Evolutionary conservation across 2,329 filamentous ascomycete species (phyloP), one percentile per base, ranked within the genome.

Genomic region (Trichoderma lentiforme): DNA sequence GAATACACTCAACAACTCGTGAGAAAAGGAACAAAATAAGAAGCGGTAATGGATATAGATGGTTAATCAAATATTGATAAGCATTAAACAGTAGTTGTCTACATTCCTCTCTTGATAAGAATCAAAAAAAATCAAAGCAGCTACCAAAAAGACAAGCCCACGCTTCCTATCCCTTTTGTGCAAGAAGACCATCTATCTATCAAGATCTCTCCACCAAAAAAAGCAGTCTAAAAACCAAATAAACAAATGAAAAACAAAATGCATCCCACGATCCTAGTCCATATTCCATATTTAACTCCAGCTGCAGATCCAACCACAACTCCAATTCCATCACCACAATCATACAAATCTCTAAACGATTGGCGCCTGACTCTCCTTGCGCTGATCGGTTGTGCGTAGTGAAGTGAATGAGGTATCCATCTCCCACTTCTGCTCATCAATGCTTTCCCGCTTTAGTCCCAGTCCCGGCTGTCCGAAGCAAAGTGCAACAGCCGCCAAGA

Each of bases 401-500:
- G 32, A 51, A 57, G 30, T 57, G 6, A 70, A 18, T 2, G 30
- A n/a, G 34, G 63, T 76, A 74, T 81, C 80, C 57, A 66, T 73
- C 26, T 53, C 28, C 28, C 26, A 15, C 69, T 73, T 73, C 4
- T 15, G n/a, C 11, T 32, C 24, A 28, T 63, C 73, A 24, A 72
- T n/a, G n/a, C 63, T 62, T 4, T 73, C 24, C 36, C 73, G 72
- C 67, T 78, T 76, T 61, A 85, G 81, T 15, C 82, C 81, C 18
- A 84, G 77, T 1, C 83, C 83, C 2, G 83, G 83, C 75, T 84
- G 82, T 1, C 83, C 83, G 9, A 83, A 77, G 76, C 75, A 80
- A n/a, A 85, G 79, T 4, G 80, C 75, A 26, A 78, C 43, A 9
- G 78, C 80, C 14, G 83, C 83, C 11, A 84, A 71, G 15, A 81